phyloP scores from a whole-genome alignment of 2,329 filamentous ascomycete genomes.

The Ramularia collo-cygni region DNA sequence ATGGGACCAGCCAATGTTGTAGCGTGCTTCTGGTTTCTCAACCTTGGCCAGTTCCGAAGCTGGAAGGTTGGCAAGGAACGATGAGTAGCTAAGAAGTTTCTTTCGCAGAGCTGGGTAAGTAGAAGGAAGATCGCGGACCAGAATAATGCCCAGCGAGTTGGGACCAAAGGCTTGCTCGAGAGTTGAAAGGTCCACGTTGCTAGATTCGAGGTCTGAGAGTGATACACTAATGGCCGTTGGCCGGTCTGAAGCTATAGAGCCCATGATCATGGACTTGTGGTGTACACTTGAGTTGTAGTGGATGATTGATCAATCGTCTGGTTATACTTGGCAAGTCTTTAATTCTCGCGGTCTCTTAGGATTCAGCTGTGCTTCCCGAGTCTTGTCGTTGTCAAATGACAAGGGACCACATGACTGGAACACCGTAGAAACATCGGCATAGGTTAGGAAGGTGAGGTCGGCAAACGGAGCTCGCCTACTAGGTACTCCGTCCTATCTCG shows the following conservation, averaged over 20 bases:
- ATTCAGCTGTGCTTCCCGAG: too few species aligned
- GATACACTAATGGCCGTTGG: conserved; percentile 40
- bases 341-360: too few species aligned
- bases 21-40: conserved; percentile 48
- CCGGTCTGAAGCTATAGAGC: conserved; percentile 7
- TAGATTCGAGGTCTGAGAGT: conserved; percentile 31
- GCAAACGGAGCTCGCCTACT: too few species aligned
- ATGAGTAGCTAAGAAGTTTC: conserved; percentile 74
- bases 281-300: too few species aligned
- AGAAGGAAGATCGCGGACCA: conserved; percentile 78
- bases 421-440: too few species aligned
- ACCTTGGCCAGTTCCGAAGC: conserved; percentile 61
- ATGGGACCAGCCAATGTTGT: conserved; percentile 66
- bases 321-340: too few species aligned
- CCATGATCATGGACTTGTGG: conserved; percentile 10
- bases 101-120: conserved; percentile 66
- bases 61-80: conserved; percentile 78
- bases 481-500: too few species aligned
- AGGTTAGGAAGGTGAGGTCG: too few species aligned
- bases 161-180: conserved; percentile 81
- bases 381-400: too few species aligned
- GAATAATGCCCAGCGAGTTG: conserved; percentile 80
- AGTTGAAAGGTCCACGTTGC: conserved; percentile 59
- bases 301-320: too few species aligned
- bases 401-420: too few species aligned